These are phyloP conservation scores for Colletotrichum destructivum DNA, from an alignment of 2,329 filamentous ascomycete genomes.

Conservation along the genomic window DNA sequence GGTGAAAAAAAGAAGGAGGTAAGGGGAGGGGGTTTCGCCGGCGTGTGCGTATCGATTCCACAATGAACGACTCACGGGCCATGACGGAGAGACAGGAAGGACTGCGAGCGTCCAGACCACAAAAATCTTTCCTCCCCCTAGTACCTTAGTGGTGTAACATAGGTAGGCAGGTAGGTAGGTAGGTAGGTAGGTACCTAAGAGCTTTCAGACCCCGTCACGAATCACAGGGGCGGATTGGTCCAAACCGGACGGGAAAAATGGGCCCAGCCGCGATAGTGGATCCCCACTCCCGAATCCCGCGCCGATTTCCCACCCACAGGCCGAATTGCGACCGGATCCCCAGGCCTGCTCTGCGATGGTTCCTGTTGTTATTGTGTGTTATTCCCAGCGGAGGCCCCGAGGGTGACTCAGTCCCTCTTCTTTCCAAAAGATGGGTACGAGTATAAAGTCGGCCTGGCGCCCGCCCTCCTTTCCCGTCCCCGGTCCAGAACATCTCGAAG, in stretches of 20 bases:
- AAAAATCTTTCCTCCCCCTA: not conserved
- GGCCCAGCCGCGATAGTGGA: constrained; percentile 12
- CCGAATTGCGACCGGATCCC: constrained; percentile 38
- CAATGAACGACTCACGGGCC: constrained; percentile 25
- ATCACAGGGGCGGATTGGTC: constrained; percentile 14
- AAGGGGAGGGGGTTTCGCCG: too few relatives aligned
- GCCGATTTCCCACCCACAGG: constrained; percentile 23
- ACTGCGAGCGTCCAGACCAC: not conserved
- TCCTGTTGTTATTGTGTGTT: not conserved
- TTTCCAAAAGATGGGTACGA: not conserved
- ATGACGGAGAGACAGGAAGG: not conserved
- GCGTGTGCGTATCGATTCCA: constrained; percentile 11
- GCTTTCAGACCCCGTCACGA: not conserved
- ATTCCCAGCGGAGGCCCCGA: not conserved
- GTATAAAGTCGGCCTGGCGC: constrained; percentile 24
- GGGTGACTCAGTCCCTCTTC: not conserved
- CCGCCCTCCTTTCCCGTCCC: not conserved
- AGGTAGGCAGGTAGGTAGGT: too few relatives aligned
- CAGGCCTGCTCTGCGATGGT: constrained; percentile 5
- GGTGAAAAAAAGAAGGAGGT: too few relatives aligned
- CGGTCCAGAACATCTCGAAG: not conserved
- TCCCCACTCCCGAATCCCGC: constrained; percentile 34
- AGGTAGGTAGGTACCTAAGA: not conserved
- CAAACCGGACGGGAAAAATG: constrained; percentile 38
- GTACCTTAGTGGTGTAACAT: too few relatives aligned